Evolutionary conservation across 352 stramenopile species (phyloP).

Genomic region (Globisporangium lucens): DNA sequence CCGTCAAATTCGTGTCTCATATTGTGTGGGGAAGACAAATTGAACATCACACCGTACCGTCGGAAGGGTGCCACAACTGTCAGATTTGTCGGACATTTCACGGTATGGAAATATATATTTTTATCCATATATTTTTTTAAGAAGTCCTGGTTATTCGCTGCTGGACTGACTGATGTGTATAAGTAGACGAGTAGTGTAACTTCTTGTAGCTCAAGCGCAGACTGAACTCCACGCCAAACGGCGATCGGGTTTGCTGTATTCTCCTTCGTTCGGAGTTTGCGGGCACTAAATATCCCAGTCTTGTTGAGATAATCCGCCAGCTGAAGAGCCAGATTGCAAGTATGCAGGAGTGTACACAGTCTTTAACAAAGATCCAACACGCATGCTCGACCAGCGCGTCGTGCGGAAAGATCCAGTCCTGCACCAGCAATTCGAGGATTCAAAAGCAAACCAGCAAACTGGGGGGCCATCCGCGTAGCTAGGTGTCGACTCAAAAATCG

Average conservation of each 20-base stretch:
- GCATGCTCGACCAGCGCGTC: conserved; percentile 2
- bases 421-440: conserved; percentile 16
- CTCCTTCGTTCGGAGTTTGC: not conserved
- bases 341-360: not conserved
- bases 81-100: too few species aligned
- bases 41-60: too few species aligned
- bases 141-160: not conserved
- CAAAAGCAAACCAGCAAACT: conserved; percentile 17
- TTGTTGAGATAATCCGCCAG: conserved; percentile 7
- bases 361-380: conserved; percentile 1
- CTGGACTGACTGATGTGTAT: conserved; percentile 10
- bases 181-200: conserved; percentile 17
- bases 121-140: too few species aligned
- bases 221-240: conserved; percentile 16
- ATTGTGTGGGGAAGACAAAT: too few species aligned
- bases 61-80: too few species aligned
- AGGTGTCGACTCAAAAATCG: conserved; percentile 5
- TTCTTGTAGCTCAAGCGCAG: conserved; percentile 11
- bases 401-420: conserved; percentile 10
- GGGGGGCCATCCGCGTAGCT: conserved; percentile 7
- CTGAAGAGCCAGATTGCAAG: conserved; percentile 4
- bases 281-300: not conserved
- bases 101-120: too few species aligned
- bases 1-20: too few species aligned
- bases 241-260: conserved; percentile 2